Percentiles rank a stretch among this genome's conserved stretches.
Conservation (phyloP, 2,329 filamentous ascomycete species). For the Stromatinia cepivora region DNA sequence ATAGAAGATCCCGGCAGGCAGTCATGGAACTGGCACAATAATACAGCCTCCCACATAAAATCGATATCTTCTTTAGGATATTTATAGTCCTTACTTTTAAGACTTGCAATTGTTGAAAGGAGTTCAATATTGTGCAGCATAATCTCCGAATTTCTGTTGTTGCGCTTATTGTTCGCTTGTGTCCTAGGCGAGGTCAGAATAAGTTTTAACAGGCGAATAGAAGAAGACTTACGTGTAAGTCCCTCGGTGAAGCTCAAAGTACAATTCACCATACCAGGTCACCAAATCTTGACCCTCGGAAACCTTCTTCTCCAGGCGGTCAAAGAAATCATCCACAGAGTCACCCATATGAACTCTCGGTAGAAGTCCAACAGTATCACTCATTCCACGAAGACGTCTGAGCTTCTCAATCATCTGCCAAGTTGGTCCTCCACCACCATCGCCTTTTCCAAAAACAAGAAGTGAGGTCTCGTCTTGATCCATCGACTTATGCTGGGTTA, state of each 20-base stretch:
- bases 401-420: constrained; percentile 95
- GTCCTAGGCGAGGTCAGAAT: constrained; percentile 48
- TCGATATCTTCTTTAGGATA: constrained; percentile 96
- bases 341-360: constrained; percentile 86
- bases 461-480: constrained; percentile 89
- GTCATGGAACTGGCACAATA: constrained; percentile 97
- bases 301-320: constrained; percentile 76
- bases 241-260: constrained; percentile 95
- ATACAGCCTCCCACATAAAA: constrained; percentile 88
- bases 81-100: constrained; percentile 67
- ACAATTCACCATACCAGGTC: constrained; percentile 97
- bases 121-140: constrained; percentile 86
- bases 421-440: constrained; percentile 92
- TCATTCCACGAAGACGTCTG: constrained; percentile 84
- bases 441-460: constrained; percentile 93
- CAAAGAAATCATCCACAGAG: constrained; percentile 94
- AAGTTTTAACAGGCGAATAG: background rate
- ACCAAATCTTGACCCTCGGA: constrained; percentile 63
- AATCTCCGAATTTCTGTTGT: constrained; percentile 84
- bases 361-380: constrained; percentile 79
- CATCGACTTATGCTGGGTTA: constrained; percentile 92
- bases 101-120: constrained; percentile 79
- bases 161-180: constrained; percentile 94
- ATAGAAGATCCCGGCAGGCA: constrained; percentile 93
- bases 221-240: constrained; percentile 68